phyloP scores from a whole-genome alignment of 495 filamentous ascomycete species.

The Rhizodiscina lignyota region DNA sequence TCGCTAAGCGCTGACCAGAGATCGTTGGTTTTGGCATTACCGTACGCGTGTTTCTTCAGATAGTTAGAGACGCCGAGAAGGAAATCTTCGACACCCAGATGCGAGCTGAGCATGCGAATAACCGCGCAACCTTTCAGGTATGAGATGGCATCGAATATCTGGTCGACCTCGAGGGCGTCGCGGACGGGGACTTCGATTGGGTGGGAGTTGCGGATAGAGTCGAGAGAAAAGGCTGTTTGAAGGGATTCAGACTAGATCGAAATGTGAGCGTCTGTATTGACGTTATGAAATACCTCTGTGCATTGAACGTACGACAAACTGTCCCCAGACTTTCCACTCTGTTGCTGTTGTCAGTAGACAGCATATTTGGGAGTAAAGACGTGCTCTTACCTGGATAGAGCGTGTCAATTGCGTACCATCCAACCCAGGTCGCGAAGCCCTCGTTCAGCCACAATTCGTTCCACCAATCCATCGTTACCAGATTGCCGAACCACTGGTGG shows the following conservation, averaged over 20 bases:
- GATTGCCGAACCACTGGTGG: conserved; percentile 97
- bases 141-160: conserved; percentile 90
- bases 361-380: neutral
- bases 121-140: conserved; percentile 92
- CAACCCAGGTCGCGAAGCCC: conserved; percentile 96
- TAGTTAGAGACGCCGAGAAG: conserved; percentile 77
- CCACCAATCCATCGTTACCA: conserved; percentile 87
- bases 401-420: conserved; percentile 83
- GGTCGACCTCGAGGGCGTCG: conserved; percentile 83
- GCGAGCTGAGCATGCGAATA: conserved; percentile 81
- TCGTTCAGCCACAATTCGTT: conserved; percentile 82
- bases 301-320: conserved; percentile 63
- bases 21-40: conserved; percentile 83
- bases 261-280: conserved; percentile 10
- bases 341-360: conserved; percentile 7
- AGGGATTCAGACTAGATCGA: conserved; percentile 66
- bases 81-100: conserved; percentile 75
- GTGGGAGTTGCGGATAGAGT: conserved; percentile 78
- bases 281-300: conserved; percentile 33
- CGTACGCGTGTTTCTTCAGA: conserved; percentile 71
- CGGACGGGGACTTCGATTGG: conserved; percentile 86
- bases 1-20: conserved; percentile 84
- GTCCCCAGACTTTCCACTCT: conserved; percentile 91
- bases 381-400: conserved; percentile 53
- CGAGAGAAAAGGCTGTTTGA: conserved; percentile 77